Evolutionary conservation across 2,329 filamentous ascomycete genomes (phyloP).

Genomic region (Curvularia lunata): DNA sequence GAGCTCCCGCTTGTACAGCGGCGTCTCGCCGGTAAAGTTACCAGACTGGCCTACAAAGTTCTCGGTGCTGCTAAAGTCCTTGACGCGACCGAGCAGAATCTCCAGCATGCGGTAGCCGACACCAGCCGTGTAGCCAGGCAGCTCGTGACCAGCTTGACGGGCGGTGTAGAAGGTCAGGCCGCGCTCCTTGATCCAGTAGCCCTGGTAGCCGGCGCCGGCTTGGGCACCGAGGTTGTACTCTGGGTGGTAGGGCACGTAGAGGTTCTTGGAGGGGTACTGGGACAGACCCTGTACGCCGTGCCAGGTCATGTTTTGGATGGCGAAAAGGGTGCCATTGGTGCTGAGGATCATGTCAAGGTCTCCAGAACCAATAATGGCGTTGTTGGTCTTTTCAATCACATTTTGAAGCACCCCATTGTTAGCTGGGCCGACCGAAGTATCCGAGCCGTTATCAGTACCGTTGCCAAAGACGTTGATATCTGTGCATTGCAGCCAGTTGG

Average conservation of each 20-base stretch:
- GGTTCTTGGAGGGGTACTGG: constrained; percentile 48
- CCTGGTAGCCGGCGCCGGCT: constrained; percentile 52
- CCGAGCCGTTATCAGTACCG: constrained; percentile 34
- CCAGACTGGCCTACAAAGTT: constrained; percentile 47
- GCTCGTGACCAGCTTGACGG: constrained; percentile 52
- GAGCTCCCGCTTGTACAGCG: constrained; percentile 25
- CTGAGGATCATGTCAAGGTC: constrained; percentile 58
- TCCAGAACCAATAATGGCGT: constrained; percentile 58
- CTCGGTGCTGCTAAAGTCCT: constrained; percentile 43
- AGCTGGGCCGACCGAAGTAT: constrained; percentile 50
- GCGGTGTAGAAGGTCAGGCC: constrained; percentile 56
- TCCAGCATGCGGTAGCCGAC: constrained; percentile 53
- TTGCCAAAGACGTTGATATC: constrained; percentile 52
- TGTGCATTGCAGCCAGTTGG: constrained; percentile 53
- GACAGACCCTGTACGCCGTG: constrained; percentile 57
- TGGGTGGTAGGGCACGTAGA: constrained; percentile 55
- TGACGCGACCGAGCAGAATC: constrained; percentile 51
- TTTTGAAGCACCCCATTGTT: constrained; percentile 52
- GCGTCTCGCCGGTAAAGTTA: constrained; percentile 39
- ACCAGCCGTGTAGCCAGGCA: constrained; percentile 54
- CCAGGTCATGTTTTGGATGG: constrained; percentile 63
- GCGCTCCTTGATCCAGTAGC: constrained; percentile 52
- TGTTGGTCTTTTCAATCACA: constrained; percentile 61
- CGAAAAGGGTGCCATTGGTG: constrained; percentile 60
- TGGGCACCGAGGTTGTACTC: constrained; percentile 50